Base-by-base conservation (phyloP, 257 asterid genomes). In the Rauvolfia tetraphylla region DNA sequence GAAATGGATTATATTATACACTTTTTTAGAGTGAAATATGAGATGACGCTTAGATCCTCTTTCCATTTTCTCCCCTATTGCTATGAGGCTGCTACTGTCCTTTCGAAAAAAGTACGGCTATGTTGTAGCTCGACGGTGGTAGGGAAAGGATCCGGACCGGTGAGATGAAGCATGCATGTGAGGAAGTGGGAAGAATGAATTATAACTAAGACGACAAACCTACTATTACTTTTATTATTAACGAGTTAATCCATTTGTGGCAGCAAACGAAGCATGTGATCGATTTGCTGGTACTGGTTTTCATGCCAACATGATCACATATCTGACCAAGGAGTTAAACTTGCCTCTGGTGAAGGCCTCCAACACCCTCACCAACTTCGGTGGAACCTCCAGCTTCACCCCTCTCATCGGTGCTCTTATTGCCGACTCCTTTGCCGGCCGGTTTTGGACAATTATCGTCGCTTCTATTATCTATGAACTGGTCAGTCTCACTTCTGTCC, bases 281-380 rank as follows among this genome's bases (percentile, higher is more conserved):
- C 80, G 88, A 79, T 91, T 93, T 71, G 96, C 96, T 3, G 85
- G 82, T 3, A 83, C 89, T n/a, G 96, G 97, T 42, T 91, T 89
- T 75, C 87, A 89, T 51, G 92, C 92, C 53, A 93, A 93, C 90
- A 82, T 93, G 93, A 92, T 93, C 74, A 88, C 96, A 31, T 92
- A 92, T 84, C 90, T 93, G 5, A 93, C 97, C 38, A 84, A 79
- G 46, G 88, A 81, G 51, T 87, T 92, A 42, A 90, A 93, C 75
- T 76, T 93, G 88, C 97, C 98, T 14, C 86, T 89, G 71, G 96
- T 89, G 25, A 86, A 87, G 87, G 98, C 98, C 7, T 88, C 98
- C 48, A 90, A 92, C 84, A 89, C 85, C 31, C 79, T 93, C 75
- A 72, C 93, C 72, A 88, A 88, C 81, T 93, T 92, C 51, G 85